Conservation (phyloP, 805 yeast species). For the Blastobotrys americana region DNA sequence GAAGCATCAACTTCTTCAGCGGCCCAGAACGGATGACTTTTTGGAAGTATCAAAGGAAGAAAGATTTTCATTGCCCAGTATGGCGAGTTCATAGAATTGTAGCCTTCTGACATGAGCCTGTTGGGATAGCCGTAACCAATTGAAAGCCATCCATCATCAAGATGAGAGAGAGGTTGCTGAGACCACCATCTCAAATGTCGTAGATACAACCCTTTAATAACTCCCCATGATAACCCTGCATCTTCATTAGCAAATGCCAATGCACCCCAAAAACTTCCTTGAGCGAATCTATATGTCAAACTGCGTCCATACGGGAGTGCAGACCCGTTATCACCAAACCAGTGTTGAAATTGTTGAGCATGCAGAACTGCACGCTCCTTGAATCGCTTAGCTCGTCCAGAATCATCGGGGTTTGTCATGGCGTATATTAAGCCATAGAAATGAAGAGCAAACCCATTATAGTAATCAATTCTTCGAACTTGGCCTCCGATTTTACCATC, state of each 20-base stretch:
- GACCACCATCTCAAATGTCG: conserved; percentile 24
- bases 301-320: conserved; percentile 22
- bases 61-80: conserved; percentile 24
- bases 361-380: conserved; percentile 21
- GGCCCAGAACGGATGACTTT: conserved; percentile 20
- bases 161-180: conserved; percentile 18
- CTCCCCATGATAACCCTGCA: conserved; percentile 20
- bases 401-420: conserved; percentile 17
- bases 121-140: conserved; percentile 24
- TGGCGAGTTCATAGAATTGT: conserved; percentile 23
- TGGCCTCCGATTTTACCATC: conserved; percentile 21
- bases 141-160: conserved; percentile 18
- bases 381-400: conserved; percentile 17
- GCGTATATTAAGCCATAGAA: conserved; percentile 26
- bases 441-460: conserved; percentile 30
- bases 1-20: conserved; percentile 12
- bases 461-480: conserved; percentile 24
- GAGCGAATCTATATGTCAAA: conserved; percentile 19
- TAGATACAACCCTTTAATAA: conserved; percentile 20
- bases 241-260: conserved; percentile 16
- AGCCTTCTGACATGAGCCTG: conserved; percentile 21
- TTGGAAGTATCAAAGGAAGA: conserved; percentile 18
- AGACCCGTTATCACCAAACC: conserved; percentile 21
- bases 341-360: conserved; percentile 23
- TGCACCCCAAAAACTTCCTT: conserved; percentile 20